Conservation (phyloP, 768 basidiomycete species). For the Kwoniella europaea region DNA sequence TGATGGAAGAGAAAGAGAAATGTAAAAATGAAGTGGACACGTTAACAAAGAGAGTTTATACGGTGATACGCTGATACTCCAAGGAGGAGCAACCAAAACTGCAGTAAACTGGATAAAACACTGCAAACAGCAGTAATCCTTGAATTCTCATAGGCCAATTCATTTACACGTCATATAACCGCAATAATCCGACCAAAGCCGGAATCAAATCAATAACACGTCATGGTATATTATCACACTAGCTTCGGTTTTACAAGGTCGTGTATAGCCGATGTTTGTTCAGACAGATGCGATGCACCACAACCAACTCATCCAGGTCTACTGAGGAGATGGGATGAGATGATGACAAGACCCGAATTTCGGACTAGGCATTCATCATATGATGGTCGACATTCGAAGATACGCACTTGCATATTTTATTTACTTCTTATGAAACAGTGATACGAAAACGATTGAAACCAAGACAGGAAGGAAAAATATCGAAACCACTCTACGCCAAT, state of each 20-base stretch:
- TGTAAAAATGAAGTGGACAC: too few species aligned
- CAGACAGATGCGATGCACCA: neutral
- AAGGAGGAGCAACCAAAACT: neutral
- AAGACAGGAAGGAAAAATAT: too few species aligned
- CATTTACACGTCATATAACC: slow-evolving; percentile 6
- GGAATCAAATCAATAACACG: slow-evolving; percentile 5
- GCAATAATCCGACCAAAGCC: slow-evolving; percentile 22
- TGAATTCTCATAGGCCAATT: slow-evolving; percentile 24
- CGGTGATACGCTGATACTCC: neutral
- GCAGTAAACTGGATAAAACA: neutral
- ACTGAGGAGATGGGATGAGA: too few species aligned
- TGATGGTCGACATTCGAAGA: too few species aligned
- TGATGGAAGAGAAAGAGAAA: slow-evolving; percentile 6
- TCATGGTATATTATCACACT: neutral
- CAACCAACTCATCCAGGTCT: neutral
- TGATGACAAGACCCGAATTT: too few species aligned
- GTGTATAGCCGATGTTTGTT: neutral
- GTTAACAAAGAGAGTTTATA: slow-evolving; percentile 1
- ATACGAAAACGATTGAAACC: too few species aligned
- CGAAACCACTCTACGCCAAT: too few species aligned
- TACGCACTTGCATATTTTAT: too few species aligned
- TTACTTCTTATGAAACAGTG: too few species aligned
- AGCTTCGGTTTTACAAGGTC: neutral
- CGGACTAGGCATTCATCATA: too few species aligned
- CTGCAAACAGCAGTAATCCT: neutral